Base-by-base conservation (phyloP, 108 stramenopile species). In the Nitzschia sp. region DNA sequence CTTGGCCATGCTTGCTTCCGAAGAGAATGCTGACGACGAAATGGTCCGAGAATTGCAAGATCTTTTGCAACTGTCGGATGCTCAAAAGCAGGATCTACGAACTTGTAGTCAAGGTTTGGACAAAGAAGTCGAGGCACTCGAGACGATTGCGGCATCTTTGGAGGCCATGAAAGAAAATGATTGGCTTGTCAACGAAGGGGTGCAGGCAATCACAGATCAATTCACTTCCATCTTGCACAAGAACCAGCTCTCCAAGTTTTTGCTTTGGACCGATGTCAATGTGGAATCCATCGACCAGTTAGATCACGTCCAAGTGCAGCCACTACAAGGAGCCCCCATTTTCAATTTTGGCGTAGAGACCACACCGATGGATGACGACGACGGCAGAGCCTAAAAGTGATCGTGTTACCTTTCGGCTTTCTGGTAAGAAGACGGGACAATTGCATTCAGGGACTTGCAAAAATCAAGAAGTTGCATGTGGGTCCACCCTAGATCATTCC, bases 181-280 rank as follows among this genome's bases (percentile, higher is more conserved):
- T 32, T 94, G 90, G 88, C 75, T 94, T 8, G 69, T 89, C 63
- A 91, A 91, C 64, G 81, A 85, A 58, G 90, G 93, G 3, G 88
- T 91, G 25, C 80, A 86, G 46, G 60, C 77, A 28, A 78, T 89
- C 28, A 78, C 88, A 1, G 71, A 82, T 58, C 90, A 89, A 58
- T 88, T 94, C 64, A 90, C 82, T 26, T 58, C 69, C 22, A 90
- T 95, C 59, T 65, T 95, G 64, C 89, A 95, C 82, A 83, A 88
- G 45, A 85, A 88, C 45, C 93, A 95, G 74, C 52, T 90, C 16
- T 86, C 85, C 41, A 95, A 95, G 66, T 89, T 95, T 67, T 63
- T 95, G 31, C 68, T 92, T 29, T 95, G 93, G 93, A 77, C 86
- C 5, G 93, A 95, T 75, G 71, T 85, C 65, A 95, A 95, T 79